A percentile compares a stretch with the other conserved stretches of the same genome.
These are phyloP conservation scores for Umbelopsis sp. DNA, from an alignment of 371 early-diverging fungal species.

Conservation along the genomic window DNA sequence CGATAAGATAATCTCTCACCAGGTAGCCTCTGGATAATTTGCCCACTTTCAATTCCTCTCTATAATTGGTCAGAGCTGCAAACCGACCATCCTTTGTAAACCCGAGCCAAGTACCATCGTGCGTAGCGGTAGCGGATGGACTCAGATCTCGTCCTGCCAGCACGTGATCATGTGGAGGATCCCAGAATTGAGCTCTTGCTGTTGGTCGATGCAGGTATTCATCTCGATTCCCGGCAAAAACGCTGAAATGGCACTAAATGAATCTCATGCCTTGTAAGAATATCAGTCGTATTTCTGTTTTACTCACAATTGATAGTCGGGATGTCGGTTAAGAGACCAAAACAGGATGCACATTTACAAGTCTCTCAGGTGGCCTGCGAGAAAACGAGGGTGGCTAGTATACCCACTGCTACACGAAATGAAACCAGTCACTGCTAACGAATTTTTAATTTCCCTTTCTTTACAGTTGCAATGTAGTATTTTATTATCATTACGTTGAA, in stretches of 20 bases:
- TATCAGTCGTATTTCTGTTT: not conserved
- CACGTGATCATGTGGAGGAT: constrained; percentile 34
- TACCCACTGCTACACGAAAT: constrained; percentile 8
- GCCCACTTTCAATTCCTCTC: constrained; percentile 49
- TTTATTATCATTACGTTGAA: constrained; percentile 26
- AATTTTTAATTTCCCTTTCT: no score
- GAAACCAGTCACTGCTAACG: no score
- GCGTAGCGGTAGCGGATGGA: constrained; percentile 22
- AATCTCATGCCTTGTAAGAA: not conserved
- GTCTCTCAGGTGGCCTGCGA: not conserved
- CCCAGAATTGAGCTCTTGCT: constrained; percentile 61
- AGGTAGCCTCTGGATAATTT: constrained; percentile 56
- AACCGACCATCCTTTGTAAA: constrained; percentile 55
- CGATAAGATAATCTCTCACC: constrained; percentile 45
- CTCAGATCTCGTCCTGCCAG: constrained; percentile 50
- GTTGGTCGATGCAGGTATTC: constrained; percentile 58
- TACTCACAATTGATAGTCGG: constrained; percentile 56
- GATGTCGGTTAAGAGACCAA: constrained; percentile 58
- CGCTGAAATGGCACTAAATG: constrained; percentile 30
- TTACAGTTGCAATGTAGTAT: not conserved
- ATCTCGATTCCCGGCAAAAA: constrained; percentile 66
- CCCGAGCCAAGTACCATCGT: constrained; percentile 65
- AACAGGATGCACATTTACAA: constrained; percentile 61
- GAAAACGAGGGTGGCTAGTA: not conserved
- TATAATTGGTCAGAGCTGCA: constrained; percentile 61